These are phyloP conservation scores for Gryganskiella cystojenkinii DNA, from an alignment of 192 early-diverging fungal species.

Conservation along the genomic window DNA sequence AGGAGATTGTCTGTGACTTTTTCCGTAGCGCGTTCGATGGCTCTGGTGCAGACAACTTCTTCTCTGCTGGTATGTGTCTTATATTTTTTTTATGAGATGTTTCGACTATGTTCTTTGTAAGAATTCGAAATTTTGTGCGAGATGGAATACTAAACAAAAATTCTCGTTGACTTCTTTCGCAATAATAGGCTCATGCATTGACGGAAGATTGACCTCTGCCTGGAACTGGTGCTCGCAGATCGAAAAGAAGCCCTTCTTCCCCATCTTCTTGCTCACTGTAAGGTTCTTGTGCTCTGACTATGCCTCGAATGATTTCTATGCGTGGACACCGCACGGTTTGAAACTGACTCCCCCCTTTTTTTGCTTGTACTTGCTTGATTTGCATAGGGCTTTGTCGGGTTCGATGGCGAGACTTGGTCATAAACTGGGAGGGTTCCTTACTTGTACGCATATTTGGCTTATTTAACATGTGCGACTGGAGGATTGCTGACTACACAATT, in stretches of 20 bases:
- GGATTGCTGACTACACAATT: background rate
- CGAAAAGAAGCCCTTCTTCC: constrained; percentile 95
- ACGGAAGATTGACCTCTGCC: constrained; percentile 92
- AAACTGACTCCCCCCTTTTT: background rate
- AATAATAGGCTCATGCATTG: constrained; percentile 79
- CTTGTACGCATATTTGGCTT: background rate
- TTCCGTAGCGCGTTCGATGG: constrained; percentile 98
- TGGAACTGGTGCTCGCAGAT: constrained; percentile 92
- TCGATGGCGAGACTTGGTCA: constrained; percentile 73
- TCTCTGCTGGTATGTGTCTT: constrained; percentile 77
- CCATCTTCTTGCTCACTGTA: constrained; percentile 88
- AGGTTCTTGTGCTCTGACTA: background rate
- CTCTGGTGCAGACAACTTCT: constrained; percentile 91
- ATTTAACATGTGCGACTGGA: too few species aligned
- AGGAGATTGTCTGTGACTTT: constrained; percentile 90
- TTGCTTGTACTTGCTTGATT: background rate
- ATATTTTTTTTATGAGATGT: constrained; percentile 19
- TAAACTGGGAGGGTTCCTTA: background rate
- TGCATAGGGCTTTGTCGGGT: constrained; percentile 78
- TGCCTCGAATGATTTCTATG: background rate
- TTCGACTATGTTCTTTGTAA: background rate
- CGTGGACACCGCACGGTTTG: background rate
- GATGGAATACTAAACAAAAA: background rate
- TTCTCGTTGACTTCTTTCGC: background rate
- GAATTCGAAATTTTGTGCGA: background rate